These are phyloP conservation scores for Xenoacremonium recifei DNA, from an alignment of 2,329 filamentous ascomycete genomes.

Conservation along the genomic window DNA sequence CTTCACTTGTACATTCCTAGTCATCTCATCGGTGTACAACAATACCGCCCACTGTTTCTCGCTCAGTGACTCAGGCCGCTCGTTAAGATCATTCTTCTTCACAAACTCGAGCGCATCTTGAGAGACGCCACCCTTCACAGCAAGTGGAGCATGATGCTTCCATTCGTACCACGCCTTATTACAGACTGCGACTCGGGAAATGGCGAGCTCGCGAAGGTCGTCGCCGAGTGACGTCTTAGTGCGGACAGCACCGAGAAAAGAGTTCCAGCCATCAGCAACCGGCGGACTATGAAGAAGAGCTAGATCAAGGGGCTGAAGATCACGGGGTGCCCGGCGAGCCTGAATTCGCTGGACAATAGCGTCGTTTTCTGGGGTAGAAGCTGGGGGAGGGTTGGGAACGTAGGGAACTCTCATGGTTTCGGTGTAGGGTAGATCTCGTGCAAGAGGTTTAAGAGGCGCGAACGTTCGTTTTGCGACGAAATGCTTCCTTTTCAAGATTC, in stretches of 20 bases:
- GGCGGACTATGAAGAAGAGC: constrained; percentile 71
- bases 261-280: constrained; percentile 75
- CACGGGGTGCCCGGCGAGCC: constrained; percentile 65
- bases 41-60: constrained; percentile 67
- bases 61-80: constrained; percentile 42
- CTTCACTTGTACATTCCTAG: constrained; percentile 65
- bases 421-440: background rate
- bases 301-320: constrained; percentile 73
- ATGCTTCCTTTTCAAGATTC: no score
- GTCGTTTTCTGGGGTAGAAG: constrained; percentile 43
- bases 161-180: constrained; percentile 87
- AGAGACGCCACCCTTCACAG: constrained; percentile 55
- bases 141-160: constrained; percentile 73
- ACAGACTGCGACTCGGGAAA: constrained; percentile 76
- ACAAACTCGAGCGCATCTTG: constrained; percentile 48
- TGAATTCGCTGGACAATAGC: constrained; percentile 63
- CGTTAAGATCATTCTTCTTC: constrained; percentile 30
- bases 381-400: constrained; percentile 50
- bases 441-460: background rate
- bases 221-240: constrained; percentile 50
- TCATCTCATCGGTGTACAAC: constrained; percentile 81
- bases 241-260: constrained; percentile 63
- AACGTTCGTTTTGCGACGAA: no score
- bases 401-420: constrained; percentile 66
- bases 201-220: constrained; percentile 71